Percentiles rank a stretch among this genome's conserved stretches.
phyloP scores from a whole-genome alignment of 164 flowering plant genomes.

The Dillenia suffruticosa region DNA sequence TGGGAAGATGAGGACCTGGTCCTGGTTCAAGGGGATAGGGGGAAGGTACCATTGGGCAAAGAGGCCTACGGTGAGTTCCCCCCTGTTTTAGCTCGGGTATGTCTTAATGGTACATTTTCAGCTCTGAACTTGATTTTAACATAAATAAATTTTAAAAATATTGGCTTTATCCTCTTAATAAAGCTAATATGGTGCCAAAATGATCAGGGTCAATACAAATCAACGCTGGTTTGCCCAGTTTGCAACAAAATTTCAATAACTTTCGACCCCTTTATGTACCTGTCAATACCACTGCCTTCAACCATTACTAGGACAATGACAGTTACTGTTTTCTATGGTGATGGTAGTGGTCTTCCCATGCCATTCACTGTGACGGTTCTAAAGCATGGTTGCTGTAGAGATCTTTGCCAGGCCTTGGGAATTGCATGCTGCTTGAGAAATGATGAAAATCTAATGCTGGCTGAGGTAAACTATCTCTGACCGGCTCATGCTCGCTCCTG shows the following conservation, averaged over 20 bases:
- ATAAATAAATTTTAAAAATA: too few relatives aligned
- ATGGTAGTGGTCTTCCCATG: slow-evolving; percentile 86
- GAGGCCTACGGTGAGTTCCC: too few relatives aligned
- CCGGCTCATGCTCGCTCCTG: not conserved
- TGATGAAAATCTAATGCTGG: slow-evolving; percentile 76
- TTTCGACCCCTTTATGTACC: slow-evolving; percentile 93
- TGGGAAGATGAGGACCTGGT: too few relatives aligned
- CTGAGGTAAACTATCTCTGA: slow-evolving; percentile 49
- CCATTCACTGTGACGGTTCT: slow-evolving; percentile 70
- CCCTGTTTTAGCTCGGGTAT: too few relatives aligned
- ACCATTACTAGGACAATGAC: slow-evolving; percentile 68
- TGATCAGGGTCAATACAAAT: slow-evolving; percentile 90
- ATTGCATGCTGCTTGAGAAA: slow-evolving; percentile 66
- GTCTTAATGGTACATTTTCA: too few relatives aligned
- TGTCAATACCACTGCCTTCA: slow-evolving; percentile 83
- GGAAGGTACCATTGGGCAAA: too few relatives aligned
- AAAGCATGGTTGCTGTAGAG: slow-evolving; percentile 66
- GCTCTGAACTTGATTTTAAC: too few relatives aligned
- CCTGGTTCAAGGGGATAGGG: too few relatives aligned
- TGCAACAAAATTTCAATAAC: slow-evolving; percentile 88
- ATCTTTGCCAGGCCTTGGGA: slow-evolving; percentile 59
- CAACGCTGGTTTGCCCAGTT: slow-evolving; percentile 86
- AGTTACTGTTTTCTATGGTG: slow-evolving; percentile 68
- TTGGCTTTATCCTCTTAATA: not conserved
- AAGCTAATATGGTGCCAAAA: slow-evolving; percentile 1